These are phyloP conservation scores for Fremontodendron californicum DNA, from an alignment of 345 rosid species.

Conservation along the genomic window DNA sequence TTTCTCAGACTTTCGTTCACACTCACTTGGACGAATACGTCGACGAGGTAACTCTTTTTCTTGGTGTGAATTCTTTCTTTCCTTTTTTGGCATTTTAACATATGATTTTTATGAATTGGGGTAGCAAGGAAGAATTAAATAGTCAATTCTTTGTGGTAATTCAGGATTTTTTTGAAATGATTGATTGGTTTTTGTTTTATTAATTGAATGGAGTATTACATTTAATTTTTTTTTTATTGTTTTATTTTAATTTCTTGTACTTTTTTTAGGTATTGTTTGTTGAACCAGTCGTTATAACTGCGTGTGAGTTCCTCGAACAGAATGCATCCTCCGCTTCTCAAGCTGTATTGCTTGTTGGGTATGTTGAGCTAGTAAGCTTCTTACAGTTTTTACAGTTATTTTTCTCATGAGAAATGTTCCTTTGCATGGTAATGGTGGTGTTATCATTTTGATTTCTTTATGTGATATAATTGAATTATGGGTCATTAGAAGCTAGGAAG, in stretches of 20 bases:
- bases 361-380: conserved; percentile 19
- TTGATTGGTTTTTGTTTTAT: not conserved
- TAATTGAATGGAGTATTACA: not conserved
- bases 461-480: not conserved
- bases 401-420: not conserved
- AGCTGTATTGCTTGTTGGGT: conserved; percentile 81
- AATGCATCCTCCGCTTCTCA: conserved; percentile 79
- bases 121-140: not conserved
- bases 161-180: not conserved
- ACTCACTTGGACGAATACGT: conserved; percentile 95
- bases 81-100: not conserved
- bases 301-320: conserved; percentile 94
- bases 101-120: not conserved
- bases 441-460: not conserved
- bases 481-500: not conserved
- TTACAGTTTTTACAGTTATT: not conserved
- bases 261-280: conserved; percentile 69
- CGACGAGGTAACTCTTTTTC: conserved; percentile 61
- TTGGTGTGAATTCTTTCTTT: not conserved
- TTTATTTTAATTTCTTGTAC: conserved; percentile 1
- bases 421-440: not conserved
- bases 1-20: conserved; percentile 90
- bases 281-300: conserved; percentile 89
- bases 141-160: not conserved
- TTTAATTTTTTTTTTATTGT: not conserved